Evolutionary conservation across 208 protist species (phyloP), one percentile per base, ranked within the genome.

Genomic region (Leishmania tarentolae): DNA sequence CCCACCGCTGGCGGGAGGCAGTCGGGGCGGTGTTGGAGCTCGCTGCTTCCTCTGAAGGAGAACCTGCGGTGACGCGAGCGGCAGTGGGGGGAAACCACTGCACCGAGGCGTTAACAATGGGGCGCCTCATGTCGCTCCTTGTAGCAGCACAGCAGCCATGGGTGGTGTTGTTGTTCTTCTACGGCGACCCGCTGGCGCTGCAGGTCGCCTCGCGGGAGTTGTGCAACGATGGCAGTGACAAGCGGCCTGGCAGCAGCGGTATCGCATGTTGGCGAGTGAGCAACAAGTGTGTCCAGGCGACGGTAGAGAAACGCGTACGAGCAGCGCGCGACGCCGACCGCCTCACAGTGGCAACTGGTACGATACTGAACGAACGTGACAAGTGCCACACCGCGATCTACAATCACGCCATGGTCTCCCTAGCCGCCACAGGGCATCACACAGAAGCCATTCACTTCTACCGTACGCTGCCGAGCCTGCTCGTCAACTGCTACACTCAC

Each of bases 361-460:
- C 82, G 24, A 31, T 82, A 35, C 71, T 85, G 53, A 68, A 8
- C 13, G n/a, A 65, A 9, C 77, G 76, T 56, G 81, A 88, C 35
- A 59, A 52, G 31, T 82, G 73, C 11, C 78, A 89, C 66, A 59
- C 82, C 50, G 81, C 82, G 15, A 70, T 92, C 44, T 88, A 90
- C 81, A 92, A 92, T 71, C 76, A 91, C 74, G 82, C 80, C 35
- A 81, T 94, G 78, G 76, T 82, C 40, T 88, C 88, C 9, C 75
- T 91, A 31, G 82, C 83, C 63, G 83, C 81, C 21, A 80, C 77
- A 15, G 84, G 86, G 35, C 78, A 82, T 35, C 73, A 61, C 74
- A 19, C 52, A 47, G 79, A 85, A 15, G 88, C 88, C 9, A 56
- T 92, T 35, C 40, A 13, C 21, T 83, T 90, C 68, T 94, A 92